phyloP scores from a whole-genome alignment of 257 asterid species.

The Solanum chmielewskii region DNA sequence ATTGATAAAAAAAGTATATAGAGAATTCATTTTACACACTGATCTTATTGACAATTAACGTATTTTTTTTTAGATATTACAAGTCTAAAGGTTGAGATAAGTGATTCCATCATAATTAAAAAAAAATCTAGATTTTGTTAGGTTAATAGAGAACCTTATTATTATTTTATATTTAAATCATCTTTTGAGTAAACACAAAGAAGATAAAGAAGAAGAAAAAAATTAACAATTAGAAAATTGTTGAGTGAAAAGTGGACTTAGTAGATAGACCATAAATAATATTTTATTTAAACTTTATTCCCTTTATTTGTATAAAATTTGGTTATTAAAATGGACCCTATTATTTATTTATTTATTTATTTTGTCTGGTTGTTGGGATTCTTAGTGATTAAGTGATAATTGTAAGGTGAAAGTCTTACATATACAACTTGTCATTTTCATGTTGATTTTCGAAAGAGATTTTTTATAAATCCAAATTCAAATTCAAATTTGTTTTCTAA shows the following conservation, averaged over 20 bases:
- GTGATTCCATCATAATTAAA: background rate
- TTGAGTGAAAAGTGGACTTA: background rate
- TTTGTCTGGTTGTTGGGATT: background rate
- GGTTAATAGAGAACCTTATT: background rate
- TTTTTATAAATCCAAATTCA: background rate
- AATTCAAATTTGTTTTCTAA: background rate
- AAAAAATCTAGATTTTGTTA: background rate
- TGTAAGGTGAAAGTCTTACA: background rate
- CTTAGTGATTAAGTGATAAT: background rate
- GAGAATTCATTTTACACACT: too few relatives aligned
- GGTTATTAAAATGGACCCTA: background rate
- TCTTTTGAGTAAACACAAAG: background rate
- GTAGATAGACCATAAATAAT: background rate
- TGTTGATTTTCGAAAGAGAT: background rate
- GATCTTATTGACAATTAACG: background rate
- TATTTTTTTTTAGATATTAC: too few relatives aligned
- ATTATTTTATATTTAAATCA: too few relatives aligned
- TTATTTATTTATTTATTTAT: background rate
- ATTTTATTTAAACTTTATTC: background rate
- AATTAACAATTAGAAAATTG: background rate
- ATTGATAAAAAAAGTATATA: too few relatives aligned
- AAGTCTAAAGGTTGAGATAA: background rate
- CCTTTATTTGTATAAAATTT: background rate
- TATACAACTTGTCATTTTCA: background rate
- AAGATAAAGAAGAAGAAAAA: background rate